These are phyloP conservation scores for Erodium maritimum DNA, from an alignment of 345 rosid species.

Conservation along the genomic window DNA sequence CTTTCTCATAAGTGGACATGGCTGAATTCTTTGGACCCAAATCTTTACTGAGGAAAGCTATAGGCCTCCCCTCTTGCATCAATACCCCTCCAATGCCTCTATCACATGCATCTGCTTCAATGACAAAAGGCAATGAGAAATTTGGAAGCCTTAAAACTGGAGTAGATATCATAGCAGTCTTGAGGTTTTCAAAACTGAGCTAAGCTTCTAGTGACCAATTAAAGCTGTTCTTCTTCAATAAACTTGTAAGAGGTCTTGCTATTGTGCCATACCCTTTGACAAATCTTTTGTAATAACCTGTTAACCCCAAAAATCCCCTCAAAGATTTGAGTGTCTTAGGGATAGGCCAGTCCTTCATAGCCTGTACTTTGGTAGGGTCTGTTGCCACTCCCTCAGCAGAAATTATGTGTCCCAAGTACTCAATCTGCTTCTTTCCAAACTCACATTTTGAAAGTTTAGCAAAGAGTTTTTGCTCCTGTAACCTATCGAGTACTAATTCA, in stretches of 20 bases:
- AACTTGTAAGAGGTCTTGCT: too few species aligned
- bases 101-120: too few species aligned
- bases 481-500: background rate
- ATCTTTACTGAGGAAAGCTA: background rate
- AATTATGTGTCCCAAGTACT: slow-evolving; percentile 4
- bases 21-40: too few species aligned
- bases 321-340: background rate
- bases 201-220: background rate
- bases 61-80: slow-evolving; percentile 13
- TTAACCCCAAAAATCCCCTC: background rate
- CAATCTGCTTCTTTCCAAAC: background rate
- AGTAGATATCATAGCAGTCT: too few species aligned
- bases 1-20: too few species aligned
- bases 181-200: too few species aligned
- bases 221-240: too few species aligned
- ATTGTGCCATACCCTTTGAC: background rate
- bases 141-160: too few species aligned
- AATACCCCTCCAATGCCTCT: too few species aligned
- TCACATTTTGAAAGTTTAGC: background rate
- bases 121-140: too few species aligned
- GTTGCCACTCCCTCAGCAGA: background rate
- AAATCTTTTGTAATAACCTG: background rate
- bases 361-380: background rate
- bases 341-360: background rate
- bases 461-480: background rate